Percentiles rank a stretch among this genome's conserved stretches.
Evolutionary conservation across 768 basidiomycete genomes (phyloP).

Genomic region (Suillus subaureus): DNA sequence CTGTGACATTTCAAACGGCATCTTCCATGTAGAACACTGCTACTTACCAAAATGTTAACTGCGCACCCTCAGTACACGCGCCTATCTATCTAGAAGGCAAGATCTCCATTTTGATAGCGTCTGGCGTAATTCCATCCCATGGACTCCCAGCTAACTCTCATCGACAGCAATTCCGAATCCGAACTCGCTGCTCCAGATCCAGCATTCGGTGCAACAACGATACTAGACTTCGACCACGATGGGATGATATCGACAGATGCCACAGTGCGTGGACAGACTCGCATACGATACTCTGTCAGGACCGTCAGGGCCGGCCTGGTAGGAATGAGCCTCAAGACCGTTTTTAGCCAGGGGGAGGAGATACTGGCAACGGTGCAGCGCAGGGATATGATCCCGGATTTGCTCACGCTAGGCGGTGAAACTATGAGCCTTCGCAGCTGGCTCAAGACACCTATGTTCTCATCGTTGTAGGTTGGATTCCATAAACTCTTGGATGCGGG

Average conservation of each 20-base stretch:
- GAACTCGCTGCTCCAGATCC: background rate
- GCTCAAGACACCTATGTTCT: conserved; percentile 5
- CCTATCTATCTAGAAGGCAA: background rate
- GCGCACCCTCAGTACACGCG: no score
- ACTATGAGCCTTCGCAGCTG: conserved; percentile 6
- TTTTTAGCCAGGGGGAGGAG: conserved; percentile 6
- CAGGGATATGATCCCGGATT: conserved; percentile 8
- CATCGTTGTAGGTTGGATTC: background rate
- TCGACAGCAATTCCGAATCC: background rate
- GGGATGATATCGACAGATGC: conserved; percentile 4
- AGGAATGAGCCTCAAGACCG: background rate
- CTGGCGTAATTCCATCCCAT: background rate
- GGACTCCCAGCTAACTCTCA: background rate
- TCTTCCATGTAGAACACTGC: background rate
- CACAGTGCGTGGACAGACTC: conserved; percentile 4
- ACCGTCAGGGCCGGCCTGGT: background rate
- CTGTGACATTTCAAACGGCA: background rate
- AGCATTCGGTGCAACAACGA: background rate
- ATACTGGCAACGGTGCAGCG: conserved; percentile 7
- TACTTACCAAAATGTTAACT: background rate
- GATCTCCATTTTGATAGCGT: background rate
- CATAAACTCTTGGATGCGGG: background rate
- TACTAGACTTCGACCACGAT: conserved; percentile 9
- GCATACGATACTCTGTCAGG: conserved; percentile 1
- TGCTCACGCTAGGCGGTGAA: background rate